phyloP scores from a whole-genome alignment of 495 filamentous ascomycete genomes.

The Penicillium antarcticum region DNA sequence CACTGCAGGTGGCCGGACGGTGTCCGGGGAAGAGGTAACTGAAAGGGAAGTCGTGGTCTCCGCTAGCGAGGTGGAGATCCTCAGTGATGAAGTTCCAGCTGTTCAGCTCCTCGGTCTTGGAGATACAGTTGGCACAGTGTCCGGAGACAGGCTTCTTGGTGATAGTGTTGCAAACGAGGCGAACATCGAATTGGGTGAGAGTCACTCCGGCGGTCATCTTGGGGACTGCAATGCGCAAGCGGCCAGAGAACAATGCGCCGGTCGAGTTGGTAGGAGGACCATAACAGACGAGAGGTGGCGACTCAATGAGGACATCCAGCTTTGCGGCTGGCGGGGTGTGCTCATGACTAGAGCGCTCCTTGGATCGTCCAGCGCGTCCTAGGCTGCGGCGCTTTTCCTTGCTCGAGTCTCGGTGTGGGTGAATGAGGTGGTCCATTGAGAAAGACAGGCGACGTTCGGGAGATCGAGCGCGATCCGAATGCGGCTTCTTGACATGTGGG shows the following conservation, averaged over 20 bases:
- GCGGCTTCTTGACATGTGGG: conserved; percentile 32
- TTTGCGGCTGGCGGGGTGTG: conserved; percentile 44
- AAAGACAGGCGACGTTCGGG: conserved; percentile 45
- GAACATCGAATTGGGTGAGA: conserved; percentile 68
- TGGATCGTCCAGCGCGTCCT: conserved; percentile 36
- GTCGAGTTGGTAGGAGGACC: conserved; percentile 70
- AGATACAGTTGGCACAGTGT: conserved; percentile 74
- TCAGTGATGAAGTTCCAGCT: conserved; percentile 76
- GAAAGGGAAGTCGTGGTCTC: conserved; percentile 83
- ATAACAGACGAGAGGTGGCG: conserved; percentile 83
- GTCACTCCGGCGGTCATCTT: conserved; percentile 52
- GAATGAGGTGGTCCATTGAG: conserved; percentile 44
- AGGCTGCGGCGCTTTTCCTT: conserved; percentile 43
- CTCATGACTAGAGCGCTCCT: conserved; percentile 33
- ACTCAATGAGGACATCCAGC: conserved; percentile 79
- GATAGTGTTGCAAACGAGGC: conserved; percentile 60
- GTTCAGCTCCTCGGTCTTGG: conserved; percentile 65
- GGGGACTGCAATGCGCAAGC: conserved; percentile 67
- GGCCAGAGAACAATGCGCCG: conserved; percentile 85
- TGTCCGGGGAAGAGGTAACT: conserved; percentile 84
- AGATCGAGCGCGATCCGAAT: conserved; percentile 32
- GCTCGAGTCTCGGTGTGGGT: conserved; percentile 41
- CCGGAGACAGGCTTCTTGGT: conserved; percentile 75
- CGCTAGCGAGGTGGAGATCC: conserved; percentile 58
- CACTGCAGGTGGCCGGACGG: conserved; percentile 77